Base-by-base conservation (phyloP, 2,329 filamentous ascomycete species). In the Penicillium brevicompactum region DNA sequence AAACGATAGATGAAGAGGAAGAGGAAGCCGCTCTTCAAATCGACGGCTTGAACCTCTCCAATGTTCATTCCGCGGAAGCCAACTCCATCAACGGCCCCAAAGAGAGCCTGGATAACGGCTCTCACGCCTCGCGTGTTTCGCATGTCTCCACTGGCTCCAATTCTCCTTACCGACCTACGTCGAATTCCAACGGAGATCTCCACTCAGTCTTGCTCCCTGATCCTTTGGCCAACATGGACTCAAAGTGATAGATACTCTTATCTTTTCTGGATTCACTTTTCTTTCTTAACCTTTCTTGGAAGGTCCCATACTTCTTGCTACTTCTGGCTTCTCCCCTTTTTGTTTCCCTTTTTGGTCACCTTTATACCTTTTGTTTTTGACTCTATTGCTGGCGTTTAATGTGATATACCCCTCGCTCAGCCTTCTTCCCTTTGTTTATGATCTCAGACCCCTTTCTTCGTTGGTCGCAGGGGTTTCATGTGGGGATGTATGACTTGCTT, bases 361-460 rank as follows among this genome's bases (percentile, higher is more conserved):
- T 37, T 49, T 43, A 46, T 55, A 46, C 41, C 31, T n/a, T 49
- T 55, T 53, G 37, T 43, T 46, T 51, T 53, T n/a, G 49, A 46
- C 37, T 13, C 34, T 37, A 4, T 55, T 59, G 54, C 32, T 64
- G 71, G 70, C 71, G 70, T 74, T 73, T 62, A 59, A 70, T 71
- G 70, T 70, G 71, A 74, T 74, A 74, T 74, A 74, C 71, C 71
- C 71, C 67, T 68, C 65, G 65, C 65, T 69, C 62, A 62, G 56
- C 63, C 58, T 62, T 60, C 55, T 60, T 60, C 58, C 61, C 51
- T 58, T 65, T 59, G 62, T 55, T 64, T 62, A 38, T 53, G 60
- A 60, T 54, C 51, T 54, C 52, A 51, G 50, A 49, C 46, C 58
- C 47, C 54, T 62, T 60, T 64, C 47, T 63, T 58, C 47, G 51